Conservation (phyloP, 2,329 filamentous ascomycete species). For the Teratosphaeria zuluensis region DNA sequence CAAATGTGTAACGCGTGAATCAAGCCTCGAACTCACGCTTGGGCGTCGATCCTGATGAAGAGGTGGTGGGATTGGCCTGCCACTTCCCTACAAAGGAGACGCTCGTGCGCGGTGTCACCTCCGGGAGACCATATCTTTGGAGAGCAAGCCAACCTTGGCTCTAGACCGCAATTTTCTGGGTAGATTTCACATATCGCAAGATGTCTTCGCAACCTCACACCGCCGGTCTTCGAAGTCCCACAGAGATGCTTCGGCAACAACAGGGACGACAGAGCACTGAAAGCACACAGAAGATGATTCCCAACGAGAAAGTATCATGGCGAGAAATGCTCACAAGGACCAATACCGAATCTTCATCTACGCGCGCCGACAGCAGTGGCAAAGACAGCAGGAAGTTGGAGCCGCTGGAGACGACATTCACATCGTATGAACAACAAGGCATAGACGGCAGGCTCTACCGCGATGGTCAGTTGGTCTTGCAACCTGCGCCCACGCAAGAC, state of each 20-base stretch:
- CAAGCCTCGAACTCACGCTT: neutral
- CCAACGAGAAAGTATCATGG: neutral
- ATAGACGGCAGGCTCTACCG: neutral
- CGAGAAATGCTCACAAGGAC: neutral
- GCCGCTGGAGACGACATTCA: neutral
- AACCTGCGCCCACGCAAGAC: slow-evolving; percentile 7
- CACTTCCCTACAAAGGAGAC: neutral
- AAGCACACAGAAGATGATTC: neutral
- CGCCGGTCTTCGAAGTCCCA: neutral
- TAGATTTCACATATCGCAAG: neutral
- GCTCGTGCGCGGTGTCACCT: neutral
- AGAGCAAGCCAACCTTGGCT: no score
- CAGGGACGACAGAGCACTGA: neutral
- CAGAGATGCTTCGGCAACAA: neutral
- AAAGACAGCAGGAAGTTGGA: neutral
- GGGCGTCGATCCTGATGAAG: neutral
- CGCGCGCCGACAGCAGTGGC: neutral
- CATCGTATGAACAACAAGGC: neutral
- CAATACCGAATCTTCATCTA: neutral
- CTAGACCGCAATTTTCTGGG: no score
- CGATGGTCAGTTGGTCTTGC: slow-evolving; percentile 5
- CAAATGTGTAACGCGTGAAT: neutral
- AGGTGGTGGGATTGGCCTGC: neutral
- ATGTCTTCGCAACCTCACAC: neutral
- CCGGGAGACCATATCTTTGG: neutral